Evolutionary conservation across 2,329 filamentous ascomycete species (phyloP).

Genomic region (Aspergillus brasiliensis): DNA sequence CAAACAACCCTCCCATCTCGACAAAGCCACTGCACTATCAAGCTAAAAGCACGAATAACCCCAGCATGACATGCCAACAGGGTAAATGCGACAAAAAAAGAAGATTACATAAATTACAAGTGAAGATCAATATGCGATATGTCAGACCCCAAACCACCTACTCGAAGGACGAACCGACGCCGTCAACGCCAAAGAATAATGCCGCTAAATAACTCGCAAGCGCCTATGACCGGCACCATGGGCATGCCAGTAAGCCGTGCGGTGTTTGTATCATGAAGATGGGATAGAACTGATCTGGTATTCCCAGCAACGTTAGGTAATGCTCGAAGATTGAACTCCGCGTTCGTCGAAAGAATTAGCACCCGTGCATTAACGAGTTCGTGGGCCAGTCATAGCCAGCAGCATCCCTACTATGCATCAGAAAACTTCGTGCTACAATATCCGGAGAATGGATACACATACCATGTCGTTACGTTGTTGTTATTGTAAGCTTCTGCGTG

Average conservation of each 20-base stretch:
- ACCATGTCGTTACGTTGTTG: constrained; percentile 66
- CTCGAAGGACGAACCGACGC: constrained; percentile 5
- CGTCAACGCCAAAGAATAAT: constrained; percentile 23
- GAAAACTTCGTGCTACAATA: background rate
- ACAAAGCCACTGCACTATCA: background rate
- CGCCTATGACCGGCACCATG: background rate
- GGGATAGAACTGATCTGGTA: background rate
- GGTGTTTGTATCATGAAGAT: background rate
- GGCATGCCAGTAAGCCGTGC: background rate
- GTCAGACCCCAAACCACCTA: constrained; percentile 5
- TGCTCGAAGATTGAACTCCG: background rate
- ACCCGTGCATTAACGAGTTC: constrained; percentile 63
- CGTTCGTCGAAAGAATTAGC: constrained; percentile 32
- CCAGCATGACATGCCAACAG: background rate
- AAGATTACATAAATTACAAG: background rate
- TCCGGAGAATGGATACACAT: constrained; percentile 24
- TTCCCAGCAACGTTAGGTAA: background rate
- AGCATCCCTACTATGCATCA: constrained; percentile 37
- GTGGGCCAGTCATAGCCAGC: constrained; percentile 62
- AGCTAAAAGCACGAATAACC: background rate
- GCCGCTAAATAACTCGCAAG: constrained; percentile 10
- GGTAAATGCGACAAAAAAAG: background rate
- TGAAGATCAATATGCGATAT: background rate
- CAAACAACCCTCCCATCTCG: background rate
- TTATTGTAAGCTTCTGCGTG: constrained; percentile 66